A percentile compares a stretch with the other conserved stretches of the same genome.
Conservation (phyloP, 1,139 yeast species). For the Candida glucosophila region DNA sequence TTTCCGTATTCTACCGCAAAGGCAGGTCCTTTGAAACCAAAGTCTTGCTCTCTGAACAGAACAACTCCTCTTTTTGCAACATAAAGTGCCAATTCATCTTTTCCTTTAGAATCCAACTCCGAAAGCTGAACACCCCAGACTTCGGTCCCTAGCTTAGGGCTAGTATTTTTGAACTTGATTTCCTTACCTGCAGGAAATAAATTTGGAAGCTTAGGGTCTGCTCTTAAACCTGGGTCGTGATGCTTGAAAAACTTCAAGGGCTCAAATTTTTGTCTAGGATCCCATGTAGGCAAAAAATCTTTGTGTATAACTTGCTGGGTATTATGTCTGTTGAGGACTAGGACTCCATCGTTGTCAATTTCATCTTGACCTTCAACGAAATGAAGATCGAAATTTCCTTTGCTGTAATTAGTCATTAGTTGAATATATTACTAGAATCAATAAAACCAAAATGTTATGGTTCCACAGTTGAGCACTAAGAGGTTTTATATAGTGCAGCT, state of each 20-base stretch:
- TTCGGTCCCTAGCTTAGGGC: constrained; percentile 65
- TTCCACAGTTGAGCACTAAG: too few relatives aligned
- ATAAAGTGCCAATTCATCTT: constrained; percentile 56
- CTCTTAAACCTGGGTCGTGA: constrained; percentile 47
- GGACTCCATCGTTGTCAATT: constrained; percentile 10
- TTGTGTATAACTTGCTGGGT: constrained; percentile 15
- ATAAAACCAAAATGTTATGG: too few relatives aligned
- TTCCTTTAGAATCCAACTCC: constrained; percentile 40
- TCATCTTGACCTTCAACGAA: constrained; percentile 16
- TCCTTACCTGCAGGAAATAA: constrained; percentile 34
- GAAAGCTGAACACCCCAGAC: constrained; percentile 53
- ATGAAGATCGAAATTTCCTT: constrained; percentile 35
- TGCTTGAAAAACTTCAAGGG: constrained; percentile 42
- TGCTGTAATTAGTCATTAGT: constrained; percentile 10
- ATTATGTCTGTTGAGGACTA: constrained; percentile 16
- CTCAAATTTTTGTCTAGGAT: constrained; percentile 29
- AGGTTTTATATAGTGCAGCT: too few relatives aligned
- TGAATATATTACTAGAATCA: too few relatives aligned
- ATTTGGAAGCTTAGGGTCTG: constrained; percentile 45
- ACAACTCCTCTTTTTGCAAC: constrained; percentile 64
- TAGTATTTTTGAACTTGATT: constrained; percentile 26
- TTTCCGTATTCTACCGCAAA: constrained; percentile 47
- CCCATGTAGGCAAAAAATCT: constrained; percentile 46
- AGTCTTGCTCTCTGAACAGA: constrained; percentile 59
- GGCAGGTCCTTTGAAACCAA: constrained; percentile 47